Evolutionary conservation across 345 rosid genomes (phyloP), one percentile per base, ranked within the genome.

Genomic region (Stellera chamaejasme): DNA sequence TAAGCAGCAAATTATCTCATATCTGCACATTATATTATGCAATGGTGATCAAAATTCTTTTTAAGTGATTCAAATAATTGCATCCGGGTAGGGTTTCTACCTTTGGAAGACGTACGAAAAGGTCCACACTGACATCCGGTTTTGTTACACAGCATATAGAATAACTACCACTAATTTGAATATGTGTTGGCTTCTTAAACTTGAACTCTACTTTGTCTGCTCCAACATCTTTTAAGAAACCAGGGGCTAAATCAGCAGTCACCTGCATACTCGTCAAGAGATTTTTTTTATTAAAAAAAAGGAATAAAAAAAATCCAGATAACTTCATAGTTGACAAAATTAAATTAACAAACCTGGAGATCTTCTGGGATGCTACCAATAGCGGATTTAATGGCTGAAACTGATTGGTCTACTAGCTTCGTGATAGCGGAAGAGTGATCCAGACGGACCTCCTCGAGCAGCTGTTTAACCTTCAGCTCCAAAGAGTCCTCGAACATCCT

Each of bases 151-250:
- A 72, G 43, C 67, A 66, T 27, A 76, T 76, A 0, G 90, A 72
- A 66, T 86, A 92, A 60, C 96, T 86, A 13, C 98, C 98, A 10
- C 86, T 84, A 54, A 84, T 68, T 72, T 59, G 80, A 49, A 86
- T 50, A 28, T 73, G 71, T 45, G 63, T 69, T 10, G 96, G 96
- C 82, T 77, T 82, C 79, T 74, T 86, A 60, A 88, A 88, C 68
- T 54, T 82, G 67, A 89, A 89, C 25, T 84, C 88, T 26, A 76
- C 88, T 66, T 86, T 89, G 63, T 84, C 99, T 0, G 89, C 91
- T 3, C 91, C 88, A 57, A 84, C 69, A 55, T 89, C 97, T 39
- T 69, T 69, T 42, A 87, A 87, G 66, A 93, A 89, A 48, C 68
- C 72, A 0, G 86, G 70, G 58, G 94, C 94, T 59, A 73, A 65